Evolutionary conservation across 768 basidiomycete genomes (phyloP), one percentile per base, ranked within the genome.

Genomic region (Mycena haematopus): DNA sequence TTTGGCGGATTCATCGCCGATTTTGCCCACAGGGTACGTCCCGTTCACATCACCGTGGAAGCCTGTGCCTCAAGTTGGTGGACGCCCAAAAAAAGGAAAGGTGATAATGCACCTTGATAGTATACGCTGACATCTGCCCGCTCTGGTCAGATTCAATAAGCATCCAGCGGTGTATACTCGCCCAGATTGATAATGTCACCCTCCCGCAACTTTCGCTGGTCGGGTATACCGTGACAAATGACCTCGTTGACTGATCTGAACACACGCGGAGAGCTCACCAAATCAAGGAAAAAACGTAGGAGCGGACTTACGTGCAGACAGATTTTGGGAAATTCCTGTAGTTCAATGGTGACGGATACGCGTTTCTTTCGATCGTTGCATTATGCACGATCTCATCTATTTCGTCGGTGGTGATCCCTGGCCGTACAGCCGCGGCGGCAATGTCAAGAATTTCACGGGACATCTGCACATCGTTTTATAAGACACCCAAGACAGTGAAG

Each of bases 121-220:
- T 88, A 96, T 11, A 95, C 74, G 2, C 90, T 82, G 38, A 96
- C 84, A 71, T 96, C 95, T 93, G 61, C 24, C 60, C 24, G 25
- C 53, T 31, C 60, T 71, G 54, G 72, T 71, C 52, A 65, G 65
- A 49, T 60, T 56, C n/a, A n/a, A n/a, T 49, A 45, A 54, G 38
- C 57, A 44, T 31, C 36, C 59, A 49, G 65, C 8, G 53, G 53
- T 31, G 62, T 42, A 55, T 58, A 72, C 80, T 62, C 65, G 90
- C 92, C 95, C 55, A 99, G 87, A 76, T 99, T 99, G 73, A 99
- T 80, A 67, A 99, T 99, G 77, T 99, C 97, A 19, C 97, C 97
- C 67, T 98, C 93, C 69, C 83, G 83, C 66, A 95, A 75, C 70
- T 87, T 89, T 65, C 92, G 79, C 71, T 90, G 82, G 78, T 96